A percentile compares a stretch with the other conserved stretches of the same genome.
phyloP scores from a whole-genome alignment of 768 basidiomycete species.

The Lactarius indigo region DNA sequence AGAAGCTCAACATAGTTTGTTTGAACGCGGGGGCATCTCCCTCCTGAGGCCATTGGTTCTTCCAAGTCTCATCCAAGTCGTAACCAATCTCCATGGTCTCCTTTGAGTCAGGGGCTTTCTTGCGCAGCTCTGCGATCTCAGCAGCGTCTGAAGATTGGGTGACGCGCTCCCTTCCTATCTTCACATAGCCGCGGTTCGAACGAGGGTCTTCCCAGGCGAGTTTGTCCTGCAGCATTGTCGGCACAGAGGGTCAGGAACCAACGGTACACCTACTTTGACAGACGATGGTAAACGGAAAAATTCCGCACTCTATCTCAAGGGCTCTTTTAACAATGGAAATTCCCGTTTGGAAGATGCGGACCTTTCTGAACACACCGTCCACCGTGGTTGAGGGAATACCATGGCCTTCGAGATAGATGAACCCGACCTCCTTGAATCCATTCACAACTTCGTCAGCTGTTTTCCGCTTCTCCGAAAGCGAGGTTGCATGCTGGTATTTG shows the following conservation, averaged over 20 bases:
- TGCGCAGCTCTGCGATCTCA: constrained; percentile 73
- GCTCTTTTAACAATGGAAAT: not conserved
- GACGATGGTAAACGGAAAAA: constrained; percentile 69
- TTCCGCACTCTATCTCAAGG: constrained; percentile 55
- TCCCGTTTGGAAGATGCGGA: constrained; percentile 27
- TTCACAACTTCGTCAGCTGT: constrained; percentile 67
- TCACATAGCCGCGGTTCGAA: constrained; percentile 81
- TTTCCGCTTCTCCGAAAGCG: constrained; percentile 51
- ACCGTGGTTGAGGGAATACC: constrained; percentile 61
- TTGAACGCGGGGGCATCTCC: constrained; percentile 63
- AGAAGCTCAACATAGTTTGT: constrained; percentile 71
- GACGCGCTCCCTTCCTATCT: constrained; percentile 76
- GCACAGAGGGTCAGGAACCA: not conserved
- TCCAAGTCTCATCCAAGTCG: constrained; percentile 75
- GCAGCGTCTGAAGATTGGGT: constrained; percentile 65
- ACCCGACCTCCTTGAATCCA: constrained; percentile 78
- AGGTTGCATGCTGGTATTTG: constrained; percentile 53
- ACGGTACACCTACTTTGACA: constrained; percentile 45
- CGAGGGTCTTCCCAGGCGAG: constrained; percentile 84
- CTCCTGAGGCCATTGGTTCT: constrained; percentile 78
- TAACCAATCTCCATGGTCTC: constrained; percentile 89
- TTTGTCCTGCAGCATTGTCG: constrained; percentile 38
- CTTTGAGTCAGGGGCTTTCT: constrained; percentile 74
- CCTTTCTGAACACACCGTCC: constrained; percentile 62
- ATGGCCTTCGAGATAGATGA: constrained; percentile 74